A percentile compares a stretch with the other conserved stretches of the same genome.
phyloP scores from a whole-genome alignment of 2,329 filamentous ascomycete species.

The Diplodia corticola region DNA sequence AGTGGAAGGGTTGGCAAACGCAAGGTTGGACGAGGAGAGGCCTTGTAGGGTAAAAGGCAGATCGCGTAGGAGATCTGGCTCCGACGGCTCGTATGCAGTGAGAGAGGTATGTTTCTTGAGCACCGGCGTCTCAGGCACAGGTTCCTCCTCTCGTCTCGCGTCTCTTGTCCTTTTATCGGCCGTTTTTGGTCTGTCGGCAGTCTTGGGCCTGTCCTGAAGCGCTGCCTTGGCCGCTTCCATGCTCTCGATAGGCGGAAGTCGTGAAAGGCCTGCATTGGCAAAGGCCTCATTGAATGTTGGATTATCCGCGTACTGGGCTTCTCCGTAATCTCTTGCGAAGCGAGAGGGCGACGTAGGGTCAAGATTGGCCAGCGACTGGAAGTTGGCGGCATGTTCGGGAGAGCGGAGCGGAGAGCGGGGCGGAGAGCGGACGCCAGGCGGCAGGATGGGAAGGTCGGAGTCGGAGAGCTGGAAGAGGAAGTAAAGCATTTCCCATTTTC shows the following conservation, averaged over 20 bases:
- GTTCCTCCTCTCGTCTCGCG: conserved; percentile 32
- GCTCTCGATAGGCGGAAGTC: conserved; percentile 39
- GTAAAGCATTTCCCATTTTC: conserved; percentile 97
- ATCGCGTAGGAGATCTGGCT: conserved; percentile 59
- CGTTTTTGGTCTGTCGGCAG: conserved; percentile 27
- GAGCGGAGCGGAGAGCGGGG: conserved; percentile 12
- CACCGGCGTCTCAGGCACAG: conserved; percentile 22
- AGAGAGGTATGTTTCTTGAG: conserved; percentile 16
- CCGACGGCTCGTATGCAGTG: conserved; percentile 38
- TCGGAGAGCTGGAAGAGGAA: conserved; percentile 83
- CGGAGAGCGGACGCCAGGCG: conserved; percentile 28
- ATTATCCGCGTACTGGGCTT: conserved; percentile 27
- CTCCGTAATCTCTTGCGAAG: not conserved
- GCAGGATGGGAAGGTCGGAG: conserved; percentile 51
- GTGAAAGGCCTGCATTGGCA: conserved; percentile 46
- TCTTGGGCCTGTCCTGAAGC: conserved; percentile 25
- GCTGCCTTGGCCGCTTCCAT: conserved; percentile 28
- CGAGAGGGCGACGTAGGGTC: conserved; percentile 2
- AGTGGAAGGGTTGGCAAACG: conserved; percentile 68
- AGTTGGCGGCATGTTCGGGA: conserved; percentile 22
- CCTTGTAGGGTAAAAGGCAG: conserved; percentile 92
- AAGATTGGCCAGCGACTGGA: conserved; percentile 4
- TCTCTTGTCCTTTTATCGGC: conserved; percentile 13
- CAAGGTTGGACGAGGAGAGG: conserved; percentile 79
- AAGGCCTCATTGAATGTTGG: conserved; percentile 51